These are phyloP conservation scores for Coffea humblotiana DNA, from an alignment of 305 asterid genomes.

Conservation along the genomic window DNA sequence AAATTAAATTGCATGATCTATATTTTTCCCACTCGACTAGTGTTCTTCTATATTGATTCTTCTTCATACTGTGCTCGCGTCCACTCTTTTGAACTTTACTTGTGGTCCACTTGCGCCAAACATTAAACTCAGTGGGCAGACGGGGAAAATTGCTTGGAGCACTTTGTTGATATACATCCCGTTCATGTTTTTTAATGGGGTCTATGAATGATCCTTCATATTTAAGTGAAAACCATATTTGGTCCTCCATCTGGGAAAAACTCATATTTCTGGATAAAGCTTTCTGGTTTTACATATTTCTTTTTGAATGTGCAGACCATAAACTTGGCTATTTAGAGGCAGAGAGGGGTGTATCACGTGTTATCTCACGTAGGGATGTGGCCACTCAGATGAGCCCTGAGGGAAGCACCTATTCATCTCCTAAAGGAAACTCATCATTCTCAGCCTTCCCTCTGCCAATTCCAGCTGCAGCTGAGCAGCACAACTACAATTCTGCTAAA, in stretches of 20 bases:
- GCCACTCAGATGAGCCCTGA: conserved; percentile 95
- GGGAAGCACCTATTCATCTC: conserved; percentile 59
- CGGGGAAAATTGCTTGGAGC: neutral
- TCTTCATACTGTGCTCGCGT: neutral
- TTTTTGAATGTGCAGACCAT: conserved; percentile 40
- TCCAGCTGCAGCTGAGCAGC: conserved; percentile 27
- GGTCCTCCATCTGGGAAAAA: neutral
- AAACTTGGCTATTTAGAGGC: conserved; percentile 36
- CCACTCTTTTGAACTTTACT: neutral
- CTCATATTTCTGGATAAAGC: neutral
- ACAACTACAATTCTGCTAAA: conserved; percentile 31
- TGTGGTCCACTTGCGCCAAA: neutral
- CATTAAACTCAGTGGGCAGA: neutral
- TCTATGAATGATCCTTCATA: neutral
- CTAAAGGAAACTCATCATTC: conserved; percentile 49
- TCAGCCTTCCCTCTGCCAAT: conserved; percentile 41
- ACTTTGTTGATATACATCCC: neutral
- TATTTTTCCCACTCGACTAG: neutral
- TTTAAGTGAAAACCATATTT: neutral
- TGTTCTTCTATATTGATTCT: neutral
- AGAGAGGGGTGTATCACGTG: conserved; percentile 35
- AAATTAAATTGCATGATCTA: neutral
- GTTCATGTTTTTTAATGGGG: neutral
- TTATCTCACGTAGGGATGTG: conserved; percentile 61
- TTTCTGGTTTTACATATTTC: neutral